Conservation (phyloP, 2,329 filamentous ascomycete genomes). For the Aspergillus fructus region DNA sequence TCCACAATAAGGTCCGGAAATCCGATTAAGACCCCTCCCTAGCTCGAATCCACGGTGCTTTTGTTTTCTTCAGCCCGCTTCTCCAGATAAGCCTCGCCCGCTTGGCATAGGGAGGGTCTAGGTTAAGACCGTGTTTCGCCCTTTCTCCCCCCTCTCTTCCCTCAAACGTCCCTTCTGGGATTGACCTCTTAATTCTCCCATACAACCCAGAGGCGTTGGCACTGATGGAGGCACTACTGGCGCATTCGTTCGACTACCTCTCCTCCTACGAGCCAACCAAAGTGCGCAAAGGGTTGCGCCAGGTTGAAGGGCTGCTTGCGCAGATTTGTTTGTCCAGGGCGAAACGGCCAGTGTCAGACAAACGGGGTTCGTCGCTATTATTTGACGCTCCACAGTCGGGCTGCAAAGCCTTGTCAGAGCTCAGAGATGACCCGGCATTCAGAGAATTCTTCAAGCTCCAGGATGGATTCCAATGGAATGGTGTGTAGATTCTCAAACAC, state of each 20-base stretch:
- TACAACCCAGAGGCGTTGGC: slow-evolving; percentile 13
- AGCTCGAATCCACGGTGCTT: not conserved
- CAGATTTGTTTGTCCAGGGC: slow-evolving; percentile 80
- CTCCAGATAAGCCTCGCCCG: slow-evolving; percentile 8
- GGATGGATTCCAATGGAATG: slow-evolving; percentile 97
- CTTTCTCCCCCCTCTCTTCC: slow-evolving; percentile 4
- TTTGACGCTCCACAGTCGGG: slow-evolving; percentile 43
- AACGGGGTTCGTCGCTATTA: slow-evolving; percentile 43
- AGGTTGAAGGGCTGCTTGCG: slow-evolving; percentile 89
- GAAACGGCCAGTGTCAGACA: slow-evolving; percentile 39
- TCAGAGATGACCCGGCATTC: slow-evolving; percentile 83
- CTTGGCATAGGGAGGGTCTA: slow-evolving; percentile 14
- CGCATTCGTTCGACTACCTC: slow-evolving; percentile 92
- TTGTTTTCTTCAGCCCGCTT: slow-evolving; percentile 7
- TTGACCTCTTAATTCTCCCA: not conserved
- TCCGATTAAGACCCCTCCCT: slow-evolving; percentile 1
- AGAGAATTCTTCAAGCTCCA: slow-evolving; percentile 95
- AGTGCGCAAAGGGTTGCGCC: slow-evolving; percentile 88
- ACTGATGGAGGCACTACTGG: slow-evolving; percentile 84
- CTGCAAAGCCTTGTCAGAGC: slow-evolving; percentile 65
- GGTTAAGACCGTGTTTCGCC: slow-evolving; percentile 9
- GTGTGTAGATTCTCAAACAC: slow-evolving; percentile 38
- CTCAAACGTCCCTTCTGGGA: slow-evolving; percentile 1
- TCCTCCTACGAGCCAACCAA: slow-evolving; percentile 88
- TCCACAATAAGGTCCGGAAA: slow-evolving; percentile 5